Base-by-base conservation (phyloP, 2,329 filamentous ascomycete species). In the Cladosporium colombiae region DNA sequence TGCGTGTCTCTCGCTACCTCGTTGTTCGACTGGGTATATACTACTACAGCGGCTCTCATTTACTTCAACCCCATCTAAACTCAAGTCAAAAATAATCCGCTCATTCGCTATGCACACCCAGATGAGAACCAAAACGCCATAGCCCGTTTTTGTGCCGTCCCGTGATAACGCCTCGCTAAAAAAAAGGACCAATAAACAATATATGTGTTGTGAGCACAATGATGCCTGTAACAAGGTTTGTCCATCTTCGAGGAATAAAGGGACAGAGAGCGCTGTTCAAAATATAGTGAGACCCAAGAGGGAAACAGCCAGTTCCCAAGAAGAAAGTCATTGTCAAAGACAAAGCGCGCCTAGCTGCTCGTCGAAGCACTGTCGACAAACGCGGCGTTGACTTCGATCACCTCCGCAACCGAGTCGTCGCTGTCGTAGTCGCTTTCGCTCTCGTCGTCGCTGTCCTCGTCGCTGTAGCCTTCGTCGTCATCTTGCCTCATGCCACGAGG, bases 401-500 rank as follows among this genome's bases (percentile, higher is more conserved):
- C 25, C 18, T 65, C 63, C 31, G 58, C 29, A 5, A 40, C 23
- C 8, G 55, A 59, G 21, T 60, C 63, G n/a, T 65, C 63, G 29
- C 53, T 65, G 55, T 65, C 62, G 31, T 35, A 35, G 16, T 78
- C 78, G 3, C 76, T 73, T 2, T 76, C 77, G 1, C 74, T 74
- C 5, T 82, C 81, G 3, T 82, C 81, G 25, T 79, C 79, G 18
- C 77, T 78, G 37, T 81, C 80, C 3, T 79, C 74, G 13, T 74
- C 75, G 81, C 66, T 66, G 27, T 66, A 64, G 2, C 81, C 83
- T 11, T 82, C 81, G 18, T 84, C 83, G 52, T 84, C 84, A 50
- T 84, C 84, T 29, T 84, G 83, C 40, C 84, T 84, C 57, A 78
- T 85, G 81, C 16, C 91, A 0, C 88, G 88, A 40, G 96, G 86